phyloP scores from a whole-genome alignment of 495 filamentous ascomycete species.

The Penicillium arizonense region DNA sequence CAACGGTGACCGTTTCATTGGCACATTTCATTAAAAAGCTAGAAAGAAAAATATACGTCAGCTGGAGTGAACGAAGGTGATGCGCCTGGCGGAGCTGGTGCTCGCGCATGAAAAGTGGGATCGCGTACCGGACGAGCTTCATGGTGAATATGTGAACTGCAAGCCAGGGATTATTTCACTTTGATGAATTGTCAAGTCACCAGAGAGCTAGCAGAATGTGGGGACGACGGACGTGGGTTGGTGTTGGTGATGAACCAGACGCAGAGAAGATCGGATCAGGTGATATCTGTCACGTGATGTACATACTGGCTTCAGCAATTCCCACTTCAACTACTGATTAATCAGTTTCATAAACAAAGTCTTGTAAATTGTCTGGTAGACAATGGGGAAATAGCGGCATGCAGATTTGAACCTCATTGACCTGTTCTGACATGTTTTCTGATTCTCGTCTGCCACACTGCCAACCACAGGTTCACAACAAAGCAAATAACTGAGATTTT shows the following conservation, averaged over 20 bases:
- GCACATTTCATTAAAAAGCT: conserved; percentile 99
- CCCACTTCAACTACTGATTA: too few species aligned
- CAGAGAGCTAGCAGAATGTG: conserved; percentile 1
- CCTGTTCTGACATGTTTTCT: too few species aligned
- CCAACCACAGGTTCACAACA: too few species aligned
- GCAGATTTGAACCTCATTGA: too few species aligned
- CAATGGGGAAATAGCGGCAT: too few species aligned
- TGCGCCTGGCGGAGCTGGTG: conserved; percentile 13
- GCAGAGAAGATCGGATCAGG: conserved; percentile 6
- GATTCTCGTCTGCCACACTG: too few species aligned
- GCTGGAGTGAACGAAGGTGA: background rate
- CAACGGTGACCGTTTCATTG: conserved; percentile 96
- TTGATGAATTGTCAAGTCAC: background rate
- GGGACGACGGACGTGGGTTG: conserved; percentile 1
- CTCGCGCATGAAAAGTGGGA: background rate
- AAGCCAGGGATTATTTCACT: background rate
- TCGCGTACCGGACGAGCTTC: conserved; percentile 97
- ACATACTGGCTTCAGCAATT: background rate
- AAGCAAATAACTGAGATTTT: too few species aligned
- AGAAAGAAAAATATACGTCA: conserved; percentile 19
- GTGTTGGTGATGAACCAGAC: conserved; percentile 7
- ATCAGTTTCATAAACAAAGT: too few species aligned
- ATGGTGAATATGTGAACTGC: conserved; percentile 51
- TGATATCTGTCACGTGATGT: background rate
- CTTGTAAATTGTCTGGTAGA: too few species aligned